Evolutionary conservation across 345 rosid species (phyloP), one percentile per base, ranked within the genome.

Genomic region (Eucalyptus victrix): DNA sequence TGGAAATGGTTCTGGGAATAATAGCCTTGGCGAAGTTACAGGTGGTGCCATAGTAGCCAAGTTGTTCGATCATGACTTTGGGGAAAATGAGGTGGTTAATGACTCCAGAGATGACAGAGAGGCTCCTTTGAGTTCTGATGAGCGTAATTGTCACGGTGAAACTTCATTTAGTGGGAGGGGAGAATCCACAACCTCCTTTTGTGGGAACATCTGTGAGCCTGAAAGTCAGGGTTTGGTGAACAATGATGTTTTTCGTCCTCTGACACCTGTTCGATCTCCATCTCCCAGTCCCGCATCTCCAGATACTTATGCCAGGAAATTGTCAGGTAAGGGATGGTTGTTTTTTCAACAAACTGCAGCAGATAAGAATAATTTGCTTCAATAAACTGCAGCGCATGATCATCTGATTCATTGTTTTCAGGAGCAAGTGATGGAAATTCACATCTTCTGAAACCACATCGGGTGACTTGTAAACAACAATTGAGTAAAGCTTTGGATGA

Each of bases 301-400:
- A 67, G 91, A 89, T 86, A 23, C 26, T 32, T n/a, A 85, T 90
- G 83, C 88, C 88, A 90, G 88, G 40, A 89, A 87, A 87, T 88
- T 86, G 49, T 90, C 94, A 92, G 97, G 98, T 96, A 90, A 89
- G 65, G 67, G 34, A 40, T 86, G 17, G 49, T 76, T 58, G 65
- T 34, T 86, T 88, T 69, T 69, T 81, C 76, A n/a, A 24, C 88
- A 58, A 19, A 76, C 47, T 76, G 47, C 47, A 37, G 85, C 30
- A 76, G 85, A 76, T 40, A 76, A 12, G 30, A 76, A 76, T 76
- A 76, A 76, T 76, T 40, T 40, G 30, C 47, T 37, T 21, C 16
- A 76, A 40, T 76, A 76, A 76, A 76, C 85, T 76, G 47, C 47
- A 76, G 85, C 3, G 1, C 85, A 23, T 53, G n/a, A 89, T 86